phyloP scores from a whole-genome alignment of 139 green algal genomes.

The Dunaliella primolecta region DNA sequence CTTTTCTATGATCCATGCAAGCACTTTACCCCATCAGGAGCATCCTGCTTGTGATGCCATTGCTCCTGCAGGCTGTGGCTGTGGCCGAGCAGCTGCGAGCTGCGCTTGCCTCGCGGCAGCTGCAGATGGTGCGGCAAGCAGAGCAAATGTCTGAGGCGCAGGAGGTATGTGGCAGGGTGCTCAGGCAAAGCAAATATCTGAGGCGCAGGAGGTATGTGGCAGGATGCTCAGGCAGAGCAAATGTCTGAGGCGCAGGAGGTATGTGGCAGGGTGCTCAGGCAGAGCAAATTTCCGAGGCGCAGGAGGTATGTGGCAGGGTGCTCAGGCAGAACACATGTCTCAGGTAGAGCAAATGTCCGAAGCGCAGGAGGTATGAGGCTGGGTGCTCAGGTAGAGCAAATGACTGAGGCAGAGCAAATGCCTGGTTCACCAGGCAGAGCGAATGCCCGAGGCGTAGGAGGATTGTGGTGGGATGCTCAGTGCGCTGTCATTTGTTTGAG shows the following conservation, averaged over 20 bases:
- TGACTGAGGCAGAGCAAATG: constrained; percentile 35
- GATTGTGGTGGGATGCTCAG: constrained; percentile 4
- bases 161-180: constrained; percentile 24
- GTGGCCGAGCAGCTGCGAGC: constrained; percentile 38
- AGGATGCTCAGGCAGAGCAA: constrained; percentile 41
- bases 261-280: constrained; percentile 24
- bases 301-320: constrained; percentile 30
- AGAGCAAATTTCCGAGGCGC: constrained; percentile 38
- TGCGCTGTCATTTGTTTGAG: background rate
- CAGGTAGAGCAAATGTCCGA: constrained; percentile 48
- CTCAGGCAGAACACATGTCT: background rate
- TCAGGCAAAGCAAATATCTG: constrained; percentile 45
- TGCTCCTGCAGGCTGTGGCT: constrained; percentile 12
- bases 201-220: constrained; percentile 35
- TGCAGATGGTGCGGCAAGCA: constrained; percentile 55
- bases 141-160: constrained; percentile 43
- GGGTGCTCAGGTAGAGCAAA: constrained; percentile 39
- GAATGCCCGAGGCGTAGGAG: constrained; percentile 43
- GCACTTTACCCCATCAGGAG: too few species aligned
- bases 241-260: constrained; percentile 40
- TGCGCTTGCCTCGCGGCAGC: constrained; percentile 48
- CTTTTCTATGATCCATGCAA: too few species aligned
- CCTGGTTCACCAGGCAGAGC: constrained; percentile 31
- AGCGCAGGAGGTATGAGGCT: constrained; percentile 32
- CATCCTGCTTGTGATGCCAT: too few species aligned